Evolutionary conservation across 306 rosid genomes (phyloP), one percentile per base, ranked within the genome.

Genomic region (Hippophae gyantsensis): DNA sequence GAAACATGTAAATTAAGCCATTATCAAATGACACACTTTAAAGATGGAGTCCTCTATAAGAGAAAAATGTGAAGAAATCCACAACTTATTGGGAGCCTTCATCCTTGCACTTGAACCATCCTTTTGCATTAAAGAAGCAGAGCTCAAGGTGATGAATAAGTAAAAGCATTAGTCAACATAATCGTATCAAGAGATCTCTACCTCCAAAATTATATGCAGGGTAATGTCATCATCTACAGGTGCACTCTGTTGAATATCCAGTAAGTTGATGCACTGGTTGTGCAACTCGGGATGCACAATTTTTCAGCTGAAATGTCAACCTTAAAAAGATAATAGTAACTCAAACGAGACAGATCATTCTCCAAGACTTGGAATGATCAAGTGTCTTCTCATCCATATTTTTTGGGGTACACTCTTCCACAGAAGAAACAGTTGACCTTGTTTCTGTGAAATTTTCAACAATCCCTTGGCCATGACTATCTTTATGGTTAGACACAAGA

Each of bases 251-350:
- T 76, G 81, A 65, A 61, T 58, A 65, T 79, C 77, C 63, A 88
- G 68, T 58, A 79, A 57, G 71, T 71, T 75, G 80, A 71, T 60
- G 65, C 94, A 93, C 75, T 82, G 85, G 57, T 74, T 70, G 72
- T 73, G 86, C 76, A 93, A 60, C 75, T 88, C 90, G 7, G 94
- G 83, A 58, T 7, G 74, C 14, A 79, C 79, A 47, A 88, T 77
- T 65, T 79, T 86, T 6, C 23, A 18, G 59, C 72, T 27, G 99
- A 93, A 71, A 93, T 85, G 73, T 88, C 92, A 63, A 93, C 93
- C 82, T 82, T 88, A 66, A 95, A 80, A 56, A 93, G 94, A 78
- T 93, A 93, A 71, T 82, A 76, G 62, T 72, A 78, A 52, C 87
- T 81, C 51, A 88, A 64, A 68, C 63, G 69, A 52, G 82, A 69